Evolutionary conservation across 331 rosid genomes (phyloP), one percentile per base, ranked within the genome.

Genomic region (Malus hybrid): DNA sequence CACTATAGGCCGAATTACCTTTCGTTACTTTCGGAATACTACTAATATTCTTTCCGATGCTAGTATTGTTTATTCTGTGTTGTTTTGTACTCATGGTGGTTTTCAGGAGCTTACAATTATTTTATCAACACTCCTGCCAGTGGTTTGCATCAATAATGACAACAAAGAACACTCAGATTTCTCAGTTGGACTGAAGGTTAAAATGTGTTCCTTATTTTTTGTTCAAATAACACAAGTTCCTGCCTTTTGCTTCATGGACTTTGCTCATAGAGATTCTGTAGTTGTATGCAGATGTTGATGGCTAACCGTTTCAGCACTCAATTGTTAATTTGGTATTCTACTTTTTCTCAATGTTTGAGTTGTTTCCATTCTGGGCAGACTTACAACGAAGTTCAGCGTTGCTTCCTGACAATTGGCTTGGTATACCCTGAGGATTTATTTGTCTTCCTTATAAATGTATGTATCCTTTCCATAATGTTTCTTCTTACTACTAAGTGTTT

Each of bases 361-460:
- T 63, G 30, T 19, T 58, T 71, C 71, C 74, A 64, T 75, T 77
- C 55, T 76, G 75, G 75, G 72, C 94, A 93, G 96, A 86, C 92
- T 68, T 93, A 93, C 82, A 93, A 93, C 82, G 96, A 93, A 84
- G 91, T 93, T 75, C 98, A 93, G 75, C 96, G 78, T 72, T 93
- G 98, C 88, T 93, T 90, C 88, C 91, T 93, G 79, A 89, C 94
- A 53, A 93, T 88, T 72, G 98, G 98, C 72, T 73, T 88, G 82
- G 88, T 90, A 75, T 93, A 93, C 77, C 93, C 96, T 16, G 98
- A 93, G 80, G 96, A 93, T 87, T 78, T 93, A 72, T 93, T 90
- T 84, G 61, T 82, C 80, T 90, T 93, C 82, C 98, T 93, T 74
- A 76, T 87, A 66, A 93, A 86, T 82, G 98, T 93, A 89, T 84